These are phyloP conservation scores for Camellia granthamiana DNA, from an alignment of 148 eudicot genomes.

Conservation along the genomic window DNA sequence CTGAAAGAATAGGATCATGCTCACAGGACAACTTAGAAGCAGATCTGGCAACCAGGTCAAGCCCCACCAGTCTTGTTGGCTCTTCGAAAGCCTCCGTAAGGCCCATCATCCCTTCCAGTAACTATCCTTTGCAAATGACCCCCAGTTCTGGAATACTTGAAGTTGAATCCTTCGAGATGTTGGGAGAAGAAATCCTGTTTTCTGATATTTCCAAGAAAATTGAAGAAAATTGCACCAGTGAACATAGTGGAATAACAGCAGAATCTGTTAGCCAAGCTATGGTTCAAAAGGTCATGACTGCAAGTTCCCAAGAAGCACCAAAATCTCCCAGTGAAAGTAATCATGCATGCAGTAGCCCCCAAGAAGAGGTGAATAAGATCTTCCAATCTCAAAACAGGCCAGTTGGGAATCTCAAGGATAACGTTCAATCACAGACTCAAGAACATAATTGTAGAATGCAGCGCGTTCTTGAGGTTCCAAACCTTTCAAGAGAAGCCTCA, in stretches of 20 bases:
- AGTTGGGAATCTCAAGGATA: constrained; percentile 20
- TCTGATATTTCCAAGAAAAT: constrained; percentile 30
- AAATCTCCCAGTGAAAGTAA: constrained; percentile 28
- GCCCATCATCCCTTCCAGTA: constrained; percentile 19
- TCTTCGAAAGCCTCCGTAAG: constrained; percentile 15
- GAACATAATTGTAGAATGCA: constrained; percentile 24
- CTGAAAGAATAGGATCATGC: constrained; percentile 31
- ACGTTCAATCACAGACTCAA: constrained; percentile 21
- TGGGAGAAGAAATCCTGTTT: constrained; percentile 40
- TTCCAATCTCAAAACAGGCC: constrained; percentile 22
- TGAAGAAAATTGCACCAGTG: constrained; percentile 46
- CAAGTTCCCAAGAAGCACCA: constrained; percentile 26
- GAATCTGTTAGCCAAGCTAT: constrained; percentile 40
- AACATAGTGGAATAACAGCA: constrained; percentile 50
- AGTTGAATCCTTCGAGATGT: constrained; percentile 24
- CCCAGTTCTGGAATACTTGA: constrained; percentile 23
- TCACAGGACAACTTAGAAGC: constrained; percentile 33
- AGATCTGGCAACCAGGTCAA: constrained; percentile 29
- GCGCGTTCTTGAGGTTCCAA: constrained; percentile 24
- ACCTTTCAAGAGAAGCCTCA: constrained; percentile 27
- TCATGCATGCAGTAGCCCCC: constrained; percentile 40
- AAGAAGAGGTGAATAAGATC: constrained; percentile 36
- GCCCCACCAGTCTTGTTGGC: constrained; percentile 24
- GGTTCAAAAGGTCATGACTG: constrained; percentile 26
- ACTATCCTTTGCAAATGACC: constrained; percentile 18